Conservation (phyloP, 441 rosid genomes). For the Arabidopsis lyrata region DNA sequence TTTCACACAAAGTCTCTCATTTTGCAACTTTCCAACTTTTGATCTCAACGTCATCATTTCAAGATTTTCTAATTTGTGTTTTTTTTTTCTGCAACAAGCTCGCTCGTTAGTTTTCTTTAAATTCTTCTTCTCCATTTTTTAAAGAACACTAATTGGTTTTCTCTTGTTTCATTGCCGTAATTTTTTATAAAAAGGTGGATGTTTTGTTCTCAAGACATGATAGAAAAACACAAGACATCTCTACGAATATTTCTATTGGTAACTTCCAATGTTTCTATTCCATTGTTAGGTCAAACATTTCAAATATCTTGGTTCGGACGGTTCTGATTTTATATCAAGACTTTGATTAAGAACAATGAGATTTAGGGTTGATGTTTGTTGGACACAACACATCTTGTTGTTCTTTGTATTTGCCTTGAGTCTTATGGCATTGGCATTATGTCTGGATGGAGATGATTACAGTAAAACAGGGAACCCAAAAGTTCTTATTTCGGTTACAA, state of each 20-base stretch:
- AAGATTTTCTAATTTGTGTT: no score
- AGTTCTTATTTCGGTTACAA: constrained; percentile 57
- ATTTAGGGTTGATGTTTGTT: constrained; percentile 41
- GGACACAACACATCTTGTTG: constrained; percentile 43
- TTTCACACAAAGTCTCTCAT: constrained; percentile 35
- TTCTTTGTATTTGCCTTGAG: constrained; percentile 48
- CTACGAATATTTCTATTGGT: constrained; percentile 43
- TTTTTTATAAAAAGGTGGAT: neutral
- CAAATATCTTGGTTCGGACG: constrained; percentile 25
- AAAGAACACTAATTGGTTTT: neutral
- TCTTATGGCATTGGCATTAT: constrained; percentile 41
- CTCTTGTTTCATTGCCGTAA: constrained; percentile 14
- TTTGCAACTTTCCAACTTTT: constrained; percentile 33
- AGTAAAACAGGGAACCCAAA: constrained; percentile 62
- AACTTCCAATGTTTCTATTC: constrained; percentile 31
- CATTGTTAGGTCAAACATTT: constrained; percentile 28
- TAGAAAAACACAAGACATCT: constrained; percentile 13
- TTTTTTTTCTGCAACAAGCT: no score
- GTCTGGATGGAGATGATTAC: constrained; percentile 65
- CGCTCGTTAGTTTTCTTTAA: constrained; percentile 38
- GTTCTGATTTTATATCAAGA: constrained; percentile 33
- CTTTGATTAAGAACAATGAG: constrained; percentile 54
- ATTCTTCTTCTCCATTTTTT: constrained; percentile 25
- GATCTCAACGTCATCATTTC: constrained; percentile 32
- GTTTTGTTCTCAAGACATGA: constrained; percentile 27